Evolutionary conservation across 164 flowering plant species (phyloP), one percentile per base, ranked within the genome.

Genomic region (Euptelea pleiosperma): DNA sequence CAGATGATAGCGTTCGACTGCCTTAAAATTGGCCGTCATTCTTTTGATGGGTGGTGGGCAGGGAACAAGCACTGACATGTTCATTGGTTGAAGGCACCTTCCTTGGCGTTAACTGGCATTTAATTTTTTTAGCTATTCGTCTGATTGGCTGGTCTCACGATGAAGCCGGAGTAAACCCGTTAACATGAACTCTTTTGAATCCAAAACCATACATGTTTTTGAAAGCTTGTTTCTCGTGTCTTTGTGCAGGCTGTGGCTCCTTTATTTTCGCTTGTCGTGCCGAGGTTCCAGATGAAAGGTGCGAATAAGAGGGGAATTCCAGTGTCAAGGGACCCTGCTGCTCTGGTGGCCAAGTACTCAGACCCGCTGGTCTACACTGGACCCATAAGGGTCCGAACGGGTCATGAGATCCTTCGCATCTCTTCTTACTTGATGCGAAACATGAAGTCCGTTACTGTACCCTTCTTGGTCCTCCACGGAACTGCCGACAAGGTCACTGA

Each of bases 241-340:
- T 28, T 47, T n/a, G 14, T 61, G 66, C 78, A 90, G 99, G 96
- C 87, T 43, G 70, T 93, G 40, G 97, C 99, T 55, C 99, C 97
- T 53, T 36, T 90, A 24, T 83, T 90, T 58, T 93, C 97, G 22
- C 66, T 90, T 58, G 73, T 93, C 25, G 83, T 63, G 44, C 99
- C 99, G 9, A 88, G 69, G 71, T 78, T 75, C 71, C 99, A 91
- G 61, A 83, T 91, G 67, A 94, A 94, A 78, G 97, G 96, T 41
- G 95, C 99, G n/a, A 86, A 94, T 78, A 94, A 85, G 62, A 79
- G 82, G 68, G 98, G 98, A 49, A 90, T 93, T 60, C 96, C 98
- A 12, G 98, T 93, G 44, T 77, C 97, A 21, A 80, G 98, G 58
- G 98, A 93, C 52, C 98, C 98, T 18, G 92, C 80, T 18, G 95